Evolutionary conservation across 345 rosid species (phyloP), one percentile per base, ranked within the genome.

Genomic region (Cochlearia excelsa): DNA sequence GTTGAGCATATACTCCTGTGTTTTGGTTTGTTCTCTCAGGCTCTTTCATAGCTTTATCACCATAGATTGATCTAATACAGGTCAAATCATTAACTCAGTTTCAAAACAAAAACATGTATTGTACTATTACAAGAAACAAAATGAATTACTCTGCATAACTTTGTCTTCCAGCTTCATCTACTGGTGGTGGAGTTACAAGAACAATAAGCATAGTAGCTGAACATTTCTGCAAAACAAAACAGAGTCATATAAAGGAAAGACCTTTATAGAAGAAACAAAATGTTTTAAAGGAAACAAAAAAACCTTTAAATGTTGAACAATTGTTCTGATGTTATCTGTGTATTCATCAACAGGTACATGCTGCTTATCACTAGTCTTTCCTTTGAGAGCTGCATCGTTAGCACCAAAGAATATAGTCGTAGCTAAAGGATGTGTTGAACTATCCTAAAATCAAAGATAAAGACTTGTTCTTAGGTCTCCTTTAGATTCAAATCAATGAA

Each of bases 381-480:
- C 98, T 8, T 66, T 58, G 44, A 92, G 80, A 67, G 91, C 94
- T 28, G 98, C 97, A 76, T 92, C 98, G 73, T 92, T 92, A 38
- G 97, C 98, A 53, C 97, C 98, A 41, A 92, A 83, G 76, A 92
- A 92, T 9, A 92, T 70, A 3, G 98, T 80, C 45, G 86, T 60
- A 45, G 97, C 98, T 58, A 74, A 75, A 9, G 89, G 98, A 61
- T 81, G 73, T 53, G 80, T 71, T 8, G 57, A 26, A 39, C 79
- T 61, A 16, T 70, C 87, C 97, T 91, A 56, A 30, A 30, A 3
- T 5, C 40, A 37, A 37, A 37, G 40, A 37, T 6, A 37, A 37
- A 5, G 40, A 26, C 9, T 37, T 35, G 7, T 53, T 33, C 57
- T 16, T 16, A 51, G 41, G 33, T 51, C 27, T 31, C 54, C 6